Conservation (phyloP, 768 basidiomycete species). For the Obba rivulosa region DNA sequence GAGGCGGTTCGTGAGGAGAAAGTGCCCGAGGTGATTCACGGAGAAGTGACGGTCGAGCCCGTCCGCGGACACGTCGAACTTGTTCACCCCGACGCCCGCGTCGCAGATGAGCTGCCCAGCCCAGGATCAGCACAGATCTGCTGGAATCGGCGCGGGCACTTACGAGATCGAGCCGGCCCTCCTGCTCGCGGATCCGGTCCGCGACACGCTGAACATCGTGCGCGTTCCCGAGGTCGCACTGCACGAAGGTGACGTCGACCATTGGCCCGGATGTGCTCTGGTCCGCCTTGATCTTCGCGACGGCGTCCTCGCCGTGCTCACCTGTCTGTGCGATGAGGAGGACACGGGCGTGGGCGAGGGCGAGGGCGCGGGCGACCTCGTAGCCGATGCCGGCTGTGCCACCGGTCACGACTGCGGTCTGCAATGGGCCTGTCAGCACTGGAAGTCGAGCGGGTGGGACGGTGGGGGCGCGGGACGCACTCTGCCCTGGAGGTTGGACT, state of each 20-base stretch:
- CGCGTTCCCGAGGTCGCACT: slow-evolving; percentile 25
- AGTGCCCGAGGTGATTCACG: slow-evolving; percentile 34
- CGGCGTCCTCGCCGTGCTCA: slow-evolving; percentile 21
- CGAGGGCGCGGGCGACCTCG: slow-evolving; percentile 25
- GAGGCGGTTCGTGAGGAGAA: slow-evolving; percentile 36
- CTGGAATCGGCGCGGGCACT: neutral
- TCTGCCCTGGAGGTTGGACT: slow-evolving; percentile 9
- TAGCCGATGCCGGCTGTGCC: slow-evolving; percentile 26
- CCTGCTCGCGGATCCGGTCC: slow-evolving; percentile 17
- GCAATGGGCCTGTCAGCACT: neutral
- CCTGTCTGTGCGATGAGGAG: slow-evolving; percentile 19
- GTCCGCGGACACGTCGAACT: slow-evolving; percentile 19
- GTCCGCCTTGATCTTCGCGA: slow-evolving; percentile 17
- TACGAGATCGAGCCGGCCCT: slow-evolving; percentile 20
- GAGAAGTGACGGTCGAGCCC: slow-evolving; percentile 25
- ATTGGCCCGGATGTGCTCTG: neutral
- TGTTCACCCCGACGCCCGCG: slow-evolving; percentile 25
- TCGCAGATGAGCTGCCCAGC: slow-evolving; percentile 21
- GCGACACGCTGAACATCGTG: slow-evolving; percentile 22
- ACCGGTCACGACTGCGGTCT: slow-evolving; percentile 28
- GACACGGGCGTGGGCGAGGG: slow-evolving; percentile 23
- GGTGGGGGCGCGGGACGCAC: neutral
- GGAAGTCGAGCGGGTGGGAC: neutral
- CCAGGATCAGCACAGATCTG: too few species aligned
- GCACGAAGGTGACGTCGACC: slow-evolving; percentile 19